Evolutionary conservation across 192 early-diverging fungal genomes (phyloP).

Genomic region (Mortierella antarctica): DNA sequence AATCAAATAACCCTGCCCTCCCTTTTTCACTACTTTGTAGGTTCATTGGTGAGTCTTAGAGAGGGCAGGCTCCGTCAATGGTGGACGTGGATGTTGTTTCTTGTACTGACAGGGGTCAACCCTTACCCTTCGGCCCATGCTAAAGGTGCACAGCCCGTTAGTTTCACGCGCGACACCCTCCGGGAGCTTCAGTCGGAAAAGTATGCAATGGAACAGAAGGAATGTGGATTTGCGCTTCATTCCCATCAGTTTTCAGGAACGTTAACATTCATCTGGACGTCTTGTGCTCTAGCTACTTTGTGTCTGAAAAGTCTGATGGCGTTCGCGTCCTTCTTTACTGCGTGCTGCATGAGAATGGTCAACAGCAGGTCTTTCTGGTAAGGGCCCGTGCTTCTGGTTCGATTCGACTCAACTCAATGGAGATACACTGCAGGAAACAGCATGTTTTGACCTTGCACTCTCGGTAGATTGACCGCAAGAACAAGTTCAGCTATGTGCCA

Average conservation of each 20-base stretch:
- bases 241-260: not conserved
- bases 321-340: constrained; percentile 70
- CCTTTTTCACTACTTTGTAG: constrained; percentile 5
- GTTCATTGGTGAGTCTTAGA: constrained; percentile 18
- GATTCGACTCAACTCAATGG: not conserved
- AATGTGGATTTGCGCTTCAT: too few species aligned
- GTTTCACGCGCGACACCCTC: constrained; percentile 63
- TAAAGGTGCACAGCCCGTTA: constrained; percentile 74
- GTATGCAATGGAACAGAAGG: constrained; percentile 42
- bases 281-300: constrained; percentile 66
- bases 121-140: constrained; percentile 25
- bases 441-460: constrained; percentile 12
- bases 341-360: constrained; percentile 35
- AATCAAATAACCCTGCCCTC: not conserved
- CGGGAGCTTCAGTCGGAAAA: constrained; percentile 66
- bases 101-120: not conserved
- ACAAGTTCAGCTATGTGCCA: constrained; percentile 76
- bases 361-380: constrained; percentile 68
- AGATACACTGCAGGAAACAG: too few species aligned
- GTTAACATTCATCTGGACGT: not conserved
- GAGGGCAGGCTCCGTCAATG: too few species aligned
- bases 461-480: constrained; percentile 85
- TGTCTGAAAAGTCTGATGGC: constrained; percentile 89
- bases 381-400: not conserved
- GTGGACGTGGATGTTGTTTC: too few species aligned